These are phyloP conservation scores for Rhamnella rubrinervis DNA, from an alignment of 331 rosid species.

Conservation along the genomic window DNA sequence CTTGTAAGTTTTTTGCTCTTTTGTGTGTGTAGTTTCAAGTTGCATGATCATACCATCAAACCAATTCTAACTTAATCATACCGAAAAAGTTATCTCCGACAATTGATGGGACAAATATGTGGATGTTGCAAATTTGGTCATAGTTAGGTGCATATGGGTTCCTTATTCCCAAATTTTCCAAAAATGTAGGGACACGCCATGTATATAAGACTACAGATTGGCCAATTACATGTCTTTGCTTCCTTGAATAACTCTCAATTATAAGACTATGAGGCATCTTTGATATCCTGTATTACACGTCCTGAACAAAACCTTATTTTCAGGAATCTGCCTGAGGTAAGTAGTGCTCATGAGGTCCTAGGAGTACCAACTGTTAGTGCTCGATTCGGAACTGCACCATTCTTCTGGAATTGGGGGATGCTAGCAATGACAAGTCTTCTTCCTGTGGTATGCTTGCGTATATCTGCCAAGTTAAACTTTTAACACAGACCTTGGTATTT, in stretches of 20 bases:
- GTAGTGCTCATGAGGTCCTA: constrained; percentile 74
- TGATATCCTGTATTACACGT: not conserved
- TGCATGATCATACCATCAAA: not conserved
- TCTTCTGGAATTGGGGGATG: constrained; percentile 98
- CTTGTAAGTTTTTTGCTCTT: constrained; percentile 55
- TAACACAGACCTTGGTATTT: not conserved
- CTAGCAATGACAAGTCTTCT: constrained; percentile 68
- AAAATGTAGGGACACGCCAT: too few relatives aligned
- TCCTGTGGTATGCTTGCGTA: constrained; percentile 47
- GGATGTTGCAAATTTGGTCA: too few relatives aligned
- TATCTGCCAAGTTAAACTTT: not conserved
- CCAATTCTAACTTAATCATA: not conserved
- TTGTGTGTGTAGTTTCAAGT: constrained; percentile 5
- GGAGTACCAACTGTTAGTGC: constrained; percentile 93
- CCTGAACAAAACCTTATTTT: constrained; percentile 12
- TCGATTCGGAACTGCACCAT: constrained; percentile 88
- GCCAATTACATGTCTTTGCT: constrained; percentile 11
- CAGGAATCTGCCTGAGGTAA: constrained; percentile 95
- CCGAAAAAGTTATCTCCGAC: not conserved
- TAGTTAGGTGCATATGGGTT: too few relatives aligned
- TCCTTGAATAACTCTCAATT: constrained; percentile 14
- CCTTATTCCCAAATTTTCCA: too few relatives aligned
- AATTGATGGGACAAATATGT: too few relatives aligned
- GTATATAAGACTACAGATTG: not conserved
- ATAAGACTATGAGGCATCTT: not conserved